Evolutionary conservation across 345 rosid species (phyloP).

Genomic region (Luvunga scandens): DNA sequence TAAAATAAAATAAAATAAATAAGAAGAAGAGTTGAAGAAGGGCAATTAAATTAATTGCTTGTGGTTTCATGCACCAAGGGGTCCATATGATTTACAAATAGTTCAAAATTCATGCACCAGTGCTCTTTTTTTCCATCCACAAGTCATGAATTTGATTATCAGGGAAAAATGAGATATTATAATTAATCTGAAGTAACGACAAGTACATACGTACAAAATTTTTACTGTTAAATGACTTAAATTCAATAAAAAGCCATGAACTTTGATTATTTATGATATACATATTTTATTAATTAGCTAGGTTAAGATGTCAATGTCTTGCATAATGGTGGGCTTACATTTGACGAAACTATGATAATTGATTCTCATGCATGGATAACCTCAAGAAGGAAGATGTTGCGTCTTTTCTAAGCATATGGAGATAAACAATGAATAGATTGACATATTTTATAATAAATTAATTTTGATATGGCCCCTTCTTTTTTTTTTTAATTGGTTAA

Average conservation of each 20-base stretch:
- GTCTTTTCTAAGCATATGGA: not conserved
- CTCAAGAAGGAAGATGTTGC: not conserved
- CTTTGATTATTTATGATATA: not conserved
- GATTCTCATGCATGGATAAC: not conserved
- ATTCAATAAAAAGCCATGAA: not conserved
- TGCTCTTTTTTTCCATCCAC: not conserved
- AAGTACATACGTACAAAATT: not conserved
- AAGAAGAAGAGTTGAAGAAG: too few species aligned
- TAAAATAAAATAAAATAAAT: too few species aligned
- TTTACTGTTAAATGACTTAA: not conserved
- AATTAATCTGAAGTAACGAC: not conserved
- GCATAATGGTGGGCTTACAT: not conserved
- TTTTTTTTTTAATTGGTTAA: too few species aligned
- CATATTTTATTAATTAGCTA: not conserved
- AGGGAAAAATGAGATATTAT: not conserved
- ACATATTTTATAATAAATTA: not conserved
- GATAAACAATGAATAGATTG: not conserved
- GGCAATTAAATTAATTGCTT: not conserved
- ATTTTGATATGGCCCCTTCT: not conserved
- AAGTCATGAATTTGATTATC: not conserved
- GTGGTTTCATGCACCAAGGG: not conserved
- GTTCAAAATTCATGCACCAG: too few species aligned
- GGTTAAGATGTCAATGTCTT: not conserved
- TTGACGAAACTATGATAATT: not conserved
- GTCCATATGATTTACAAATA: not conserved